Evolutionary conservation across 805 yeast genomes (phyloP), one percentile per base, ranked within the genome.

Genomic region (Tetrapisispora taiwanensis): DNA sequence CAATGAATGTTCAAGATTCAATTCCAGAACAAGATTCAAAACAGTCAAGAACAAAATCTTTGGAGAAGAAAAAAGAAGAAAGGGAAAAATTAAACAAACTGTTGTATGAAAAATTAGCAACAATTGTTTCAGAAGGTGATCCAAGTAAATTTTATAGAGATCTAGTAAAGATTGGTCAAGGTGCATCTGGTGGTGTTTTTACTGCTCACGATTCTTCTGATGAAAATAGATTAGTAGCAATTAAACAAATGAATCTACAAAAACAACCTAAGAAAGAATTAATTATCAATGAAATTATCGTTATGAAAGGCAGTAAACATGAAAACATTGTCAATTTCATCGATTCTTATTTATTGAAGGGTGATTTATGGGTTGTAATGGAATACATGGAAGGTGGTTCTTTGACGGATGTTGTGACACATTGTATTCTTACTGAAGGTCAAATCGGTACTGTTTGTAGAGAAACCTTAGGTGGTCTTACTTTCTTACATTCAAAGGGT

Each of bases 321-420:
- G 78, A 78, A 41, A 92, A 92, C 60, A 92, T 92, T 65, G 98
- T 92, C 46, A 92, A 92, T 63, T 92, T 86, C 60, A 78, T 90
- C 48, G 95, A 90, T 58, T 79, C 95, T 0, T 92, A 80, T 61
- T 61, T 84, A 43, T 67, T 84, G 45, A 79, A 76, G 47, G 85
- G 84, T 37, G 88, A 83, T 53, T 70, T 92, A 44, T 92, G 98
- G 98, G 97, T 92, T 9, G 79, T 92, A 18, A 92, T 92, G 98
- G 98, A 92, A 65, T 92, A 86, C 60, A 92, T 92, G 98, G 97
- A 92, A 63, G 98, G 98, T 49, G 98, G 98, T 2, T 82, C 95
- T 0, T 71, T 92, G 53, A 90, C 98, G 0, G 98, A 92, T 66
- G 90, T 92, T 30, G 95, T 92, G 15, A 86, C 95, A 0, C 89